Evolutionary conservation across 2,329 filamentous ascomycete species (phyloP).

Genomic region (Didymosphaeria variabile): DNA sequence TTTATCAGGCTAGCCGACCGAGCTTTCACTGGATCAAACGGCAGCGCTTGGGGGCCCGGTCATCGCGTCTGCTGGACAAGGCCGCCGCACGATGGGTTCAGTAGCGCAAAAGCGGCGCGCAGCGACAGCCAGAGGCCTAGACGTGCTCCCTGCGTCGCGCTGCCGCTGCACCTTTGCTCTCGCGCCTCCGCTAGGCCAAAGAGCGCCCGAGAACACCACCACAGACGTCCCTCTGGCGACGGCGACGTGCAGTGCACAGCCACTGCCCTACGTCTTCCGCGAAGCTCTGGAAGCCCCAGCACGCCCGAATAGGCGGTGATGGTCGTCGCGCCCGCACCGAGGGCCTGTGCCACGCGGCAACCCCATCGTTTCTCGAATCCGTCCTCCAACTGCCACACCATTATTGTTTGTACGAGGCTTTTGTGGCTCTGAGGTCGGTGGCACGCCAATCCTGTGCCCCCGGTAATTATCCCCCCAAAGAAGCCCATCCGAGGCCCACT

Average conservation of each 20-base stretch:
- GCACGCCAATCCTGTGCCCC: conserved; percentile 23
- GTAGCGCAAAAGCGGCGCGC: conserved; percentile 21
- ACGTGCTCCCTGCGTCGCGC: conserved; percentile 26
- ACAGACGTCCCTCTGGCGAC: conserved; percentile 25
- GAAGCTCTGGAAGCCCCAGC: conserved; percentile 35
- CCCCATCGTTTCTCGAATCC: conserved; percentile 45
- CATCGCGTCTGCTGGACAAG: conserved; percentile 28
- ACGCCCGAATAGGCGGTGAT: conserved; percentile 42
- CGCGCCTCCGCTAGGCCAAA: conserved; percentile 24
- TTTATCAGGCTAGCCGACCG: conserved; percentile 45
- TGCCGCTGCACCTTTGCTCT: conserved; percentile 30
- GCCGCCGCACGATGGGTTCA: conserved; percentile 12
- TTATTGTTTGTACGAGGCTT: conserved; percentile 32
- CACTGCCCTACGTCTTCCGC: conserved; percentile 44
- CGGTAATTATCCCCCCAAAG: conserved; percentile 39
- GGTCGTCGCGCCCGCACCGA: conserved; percentile 42
- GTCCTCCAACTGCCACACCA: conserved; percentile 30
- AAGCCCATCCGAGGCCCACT: conserved; percentile 18
- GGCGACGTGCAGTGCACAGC: conserved; percentile 43
- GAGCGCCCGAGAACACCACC: conserved; percentile 22
- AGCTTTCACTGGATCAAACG: conserved; percentile 33
- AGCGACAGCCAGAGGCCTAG: conserved; percentile 26
- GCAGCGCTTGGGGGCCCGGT: conserved; percentile 32
- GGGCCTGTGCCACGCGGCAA: conserved; percentile 35
- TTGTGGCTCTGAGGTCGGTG: conserved; percentile 21